These are phyloP conservation scores for Breviolum minutum DNA, from an alignment of 73 alveolate species.

Conservation along the genomic window DNA sequence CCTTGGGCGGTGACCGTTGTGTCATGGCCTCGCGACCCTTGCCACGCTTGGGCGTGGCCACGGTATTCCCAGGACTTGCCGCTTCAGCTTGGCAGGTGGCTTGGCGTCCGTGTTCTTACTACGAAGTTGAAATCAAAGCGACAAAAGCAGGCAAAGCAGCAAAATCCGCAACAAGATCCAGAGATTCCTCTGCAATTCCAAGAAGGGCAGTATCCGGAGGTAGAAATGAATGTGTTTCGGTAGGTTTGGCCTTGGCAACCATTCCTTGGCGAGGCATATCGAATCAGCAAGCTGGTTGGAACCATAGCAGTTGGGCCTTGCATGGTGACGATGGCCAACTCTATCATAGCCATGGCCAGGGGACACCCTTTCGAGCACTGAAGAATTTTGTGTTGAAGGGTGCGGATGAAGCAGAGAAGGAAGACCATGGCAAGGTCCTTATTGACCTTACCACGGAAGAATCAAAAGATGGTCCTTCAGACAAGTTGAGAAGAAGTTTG, in stretches of 20 bases:
- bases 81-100: slow-evolving; percentile 16
- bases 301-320: slow-evolving; percentile 70
- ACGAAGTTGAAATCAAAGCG: slow-evolving; percentile 12
- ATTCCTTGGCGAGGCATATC: slow-evolving; percentile 67
- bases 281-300: slow-evolving; percentile 83
- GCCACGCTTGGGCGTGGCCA: slow-evolving; percentile 62
- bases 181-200: background rate
- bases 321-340: slow-evolving; percentile 89
- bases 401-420: background rate
- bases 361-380: slow-evolving; percentile 17
- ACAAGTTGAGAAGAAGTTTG: background rate
- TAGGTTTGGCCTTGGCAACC: slow-evolving; percentile 78
- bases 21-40: slow-evolving; percentile 55
- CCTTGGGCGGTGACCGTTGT: slow-evolving; percentile 90
- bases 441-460: slow-evolving; percentile 38
- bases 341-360: slow-evolving; percentile 79
- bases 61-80: background rate
- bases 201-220: background rate
- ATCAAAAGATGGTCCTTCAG: no score
- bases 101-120: slow-evolving; percentile 45
- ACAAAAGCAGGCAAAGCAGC: background rate
- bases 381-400: slow-evolving; percentile 1
- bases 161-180: background rate
- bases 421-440: background rate
- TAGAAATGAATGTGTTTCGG: slow-evolving; percentile 50